phyloP scores from a whole-genome alignment of 495 filamentous ascomycete genomes.

The Collariella sp. region DNA sequence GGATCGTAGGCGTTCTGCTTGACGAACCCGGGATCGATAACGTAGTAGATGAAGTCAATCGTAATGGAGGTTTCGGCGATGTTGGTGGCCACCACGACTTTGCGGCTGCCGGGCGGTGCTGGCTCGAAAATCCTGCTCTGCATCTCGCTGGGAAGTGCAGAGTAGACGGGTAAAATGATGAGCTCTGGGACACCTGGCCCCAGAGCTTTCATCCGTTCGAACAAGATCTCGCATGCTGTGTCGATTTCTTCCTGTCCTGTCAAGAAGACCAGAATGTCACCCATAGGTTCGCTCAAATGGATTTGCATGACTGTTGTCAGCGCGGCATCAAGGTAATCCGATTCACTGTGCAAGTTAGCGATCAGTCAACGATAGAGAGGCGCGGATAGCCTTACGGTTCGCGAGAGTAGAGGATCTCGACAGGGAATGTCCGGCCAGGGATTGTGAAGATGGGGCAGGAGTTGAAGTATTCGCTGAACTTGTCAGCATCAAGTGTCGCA shows the following conservation, averaged over 20 bases:
- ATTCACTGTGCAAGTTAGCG: constrained; percentile 41
- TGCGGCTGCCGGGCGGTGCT: constrained; percentile 76
- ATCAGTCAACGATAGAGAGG: too few relatives aligned
- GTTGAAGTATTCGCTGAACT: constrained; percentile 94
- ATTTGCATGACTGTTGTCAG: constrained; percentile 97
- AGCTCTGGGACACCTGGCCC: constrained; percentile 87
- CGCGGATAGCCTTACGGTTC: constrained; percentile 50
- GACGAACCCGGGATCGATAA: constrained; percentile 93
- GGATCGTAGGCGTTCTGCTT: constrained; percentile 97
- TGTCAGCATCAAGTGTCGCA: constrained; percentile 93
- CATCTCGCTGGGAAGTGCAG: constrained; percentile 84
- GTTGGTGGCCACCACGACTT: constrained; percentile 97
- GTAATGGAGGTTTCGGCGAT: constrained; percentile 98
- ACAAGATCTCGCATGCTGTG: constrained; percentile 83
- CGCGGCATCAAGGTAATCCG: constrained; percentile 93
- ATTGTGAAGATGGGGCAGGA: constrained; percentile 93
- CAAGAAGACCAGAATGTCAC: constrained; percentile 92
- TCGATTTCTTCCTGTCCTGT: constrained; percentile 99
- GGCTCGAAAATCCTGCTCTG: constrained; percentile 93
- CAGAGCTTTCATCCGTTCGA: constrained; percentile 92
- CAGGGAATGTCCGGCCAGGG: constrained; percentile 87
- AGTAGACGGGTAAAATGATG: constrained; percentile 90
- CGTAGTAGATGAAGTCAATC: constrained; percentile 95
- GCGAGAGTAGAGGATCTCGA: constrained; percentile 87
- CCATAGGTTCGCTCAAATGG: constrained; percentile 79